A percentile compares a stretch with the other conserved stretches of the same genome.
Evolutionary conservation across 192 early-diverging fungal species (phyloP).

Genomic region (Neocallimastix lanati): DNA sequence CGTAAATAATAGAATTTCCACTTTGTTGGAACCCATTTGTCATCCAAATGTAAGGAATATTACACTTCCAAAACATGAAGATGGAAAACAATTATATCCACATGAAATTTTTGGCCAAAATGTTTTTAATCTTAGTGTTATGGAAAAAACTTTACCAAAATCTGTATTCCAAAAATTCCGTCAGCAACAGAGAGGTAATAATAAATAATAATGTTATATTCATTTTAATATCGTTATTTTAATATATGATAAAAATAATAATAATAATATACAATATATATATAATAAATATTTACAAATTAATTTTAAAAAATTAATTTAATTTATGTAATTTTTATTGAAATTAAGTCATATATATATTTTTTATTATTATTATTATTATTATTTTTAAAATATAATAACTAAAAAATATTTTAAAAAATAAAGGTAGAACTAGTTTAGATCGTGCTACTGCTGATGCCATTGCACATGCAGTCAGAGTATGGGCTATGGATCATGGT

Average conservation of each 20-base stretch:
- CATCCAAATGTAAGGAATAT: not conserved
- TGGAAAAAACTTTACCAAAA: slow-evolving; percentile 83
- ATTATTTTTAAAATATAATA: too few species aligned
- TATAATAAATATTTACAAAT: too few species aligned
- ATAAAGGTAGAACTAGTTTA: slow-evolving; percentile 63
- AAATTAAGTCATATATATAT: too few species aligned
- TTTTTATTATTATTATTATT: too few species aligned
- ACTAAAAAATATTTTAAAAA: too few species aligned
- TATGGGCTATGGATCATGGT: slow-evolving; percentile 80
- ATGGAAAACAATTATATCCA: slow-evolving; percentile 53
- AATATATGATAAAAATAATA: not conserved
- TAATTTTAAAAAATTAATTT: too few species aligned
- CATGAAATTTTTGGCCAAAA: slow-evolving; percentile 87
- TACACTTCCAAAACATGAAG: slow-evolving; percentile 41
- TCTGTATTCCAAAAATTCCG: slow-evolving; percentile 81
- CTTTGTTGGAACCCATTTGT: not conserved
- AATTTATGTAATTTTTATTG: too few species aligned
- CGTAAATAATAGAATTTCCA: not conserved
- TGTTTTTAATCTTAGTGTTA: slow-evolving; percentile 80
- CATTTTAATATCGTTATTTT: not conserved
- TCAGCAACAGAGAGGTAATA: slow-evolving; percentile 49
- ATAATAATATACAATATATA: too few species aligned
- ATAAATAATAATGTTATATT: not conserved
- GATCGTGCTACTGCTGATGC: slow-evolving; percentile 92
- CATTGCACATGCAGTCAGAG: slow-evolving; percentile 91